Evolutionary conservation across 768 basidiomycete genomes (phyloP).

Genomic region (Phylloporus rhodoxanthus): DNA sequence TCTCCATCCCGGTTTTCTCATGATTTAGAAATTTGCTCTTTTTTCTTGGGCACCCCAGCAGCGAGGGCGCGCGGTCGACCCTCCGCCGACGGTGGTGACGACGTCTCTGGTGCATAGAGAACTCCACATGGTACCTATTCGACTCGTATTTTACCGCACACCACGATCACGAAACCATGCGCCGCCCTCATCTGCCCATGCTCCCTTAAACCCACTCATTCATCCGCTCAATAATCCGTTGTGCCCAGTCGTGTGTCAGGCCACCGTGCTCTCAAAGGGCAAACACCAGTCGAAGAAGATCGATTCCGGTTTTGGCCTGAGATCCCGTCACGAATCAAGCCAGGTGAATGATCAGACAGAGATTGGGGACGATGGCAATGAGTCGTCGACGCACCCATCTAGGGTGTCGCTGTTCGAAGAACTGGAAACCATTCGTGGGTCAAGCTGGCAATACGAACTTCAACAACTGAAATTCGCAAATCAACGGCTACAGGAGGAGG

Average conservation of each 20-base stretch:
- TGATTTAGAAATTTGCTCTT: neutral
- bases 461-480: constrained; percentile 77
- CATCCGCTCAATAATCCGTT: constrained; percentile 15
- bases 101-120: constrained; percentile 38
- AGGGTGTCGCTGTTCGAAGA: constrained; percentile 61
- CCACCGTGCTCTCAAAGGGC: constrained; percentile 14
- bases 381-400: constrained; percentile 9
- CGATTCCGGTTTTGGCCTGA: neutral
- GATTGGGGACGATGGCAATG: neutral
- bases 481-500: constrained; percentile 56
- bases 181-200: neutral
- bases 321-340: neutral
- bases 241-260: constrained; percentile 29
- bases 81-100: constrained; percentile 16
- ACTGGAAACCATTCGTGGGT: constrained; percentile 57
- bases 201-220: constrained; percentile 4
- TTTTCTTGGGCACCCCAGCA: constrained; percentile 1
- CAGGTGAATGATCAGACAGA: neutral
- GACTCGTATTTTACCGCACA: constrained; percentile 37
- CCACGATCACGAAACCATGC: constrained; percentile 8
- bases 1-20: neutral
- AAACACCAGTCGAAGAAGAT: neutral
- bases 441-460: constrained; percentile 92
- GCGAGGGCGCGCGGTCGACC: constrained; percentile 10
- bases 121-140: constrained; percentile 25